Evolutionary conservation across 139 green algal species (phyloP).

Genomic region (Chlamydomonas incerta): DNA sequence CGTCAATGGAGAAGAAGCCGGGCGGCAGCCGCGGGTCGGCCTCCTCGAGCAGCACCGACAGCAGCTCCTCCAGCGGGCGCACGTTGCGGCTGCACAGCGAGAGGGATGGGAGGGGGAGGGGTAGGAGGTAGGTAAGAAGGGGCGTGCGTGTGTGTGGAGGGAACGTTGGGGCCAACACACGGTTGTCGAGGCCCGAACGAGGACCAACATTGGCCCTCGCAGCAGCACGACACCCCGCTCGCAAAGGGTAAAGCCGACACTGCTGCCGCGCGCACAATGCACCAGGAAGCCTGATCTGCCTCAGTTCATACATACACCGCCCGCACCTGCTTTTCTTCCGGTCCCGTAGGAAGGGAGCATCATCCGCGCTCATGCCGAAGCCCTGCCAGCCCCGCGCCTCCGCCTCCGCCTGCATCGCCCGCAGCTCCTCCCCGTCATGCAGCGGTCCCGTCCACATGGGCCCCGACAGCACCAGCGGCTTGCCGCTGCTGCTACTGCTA

Average conservation of each 20-base stretch:
- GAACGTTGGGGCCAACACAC: no score
- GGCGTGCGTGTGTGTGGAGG: no score
- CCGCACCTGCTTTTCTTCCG: constrained; percentile 19
- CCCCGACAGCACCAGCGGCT: constrained; percentile 54
- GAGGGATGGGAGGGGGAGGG: neutral
- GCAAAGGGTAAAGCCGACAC: no score
- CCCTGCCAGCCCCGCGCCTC: constrained; percentile 47
- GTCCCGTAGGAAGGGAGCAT: neutral
- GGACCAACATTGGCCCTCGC: no score
- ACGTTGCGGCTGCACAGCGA: constrained; percentile 9
- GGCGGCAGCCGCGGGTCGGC: constrained; percentile 52
- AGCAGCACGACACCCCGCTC: no score
- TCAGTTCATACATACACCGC: neutral
- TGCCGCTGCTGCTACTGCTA: neutral
- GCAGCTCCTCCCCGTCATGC: constrained; percentile 59
- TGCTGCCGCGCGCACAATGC: no score
- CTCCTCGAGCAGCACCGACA: constrained; percentile 54
- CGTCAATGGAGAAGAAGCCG: constrained; percentile 49
- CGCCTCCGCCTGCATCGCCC: constrained; percentile 50
- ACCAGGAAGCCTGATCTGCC: no score
- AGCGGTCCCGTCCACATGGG: constrained; percentile 70
- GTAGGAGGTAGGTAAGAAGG: neutral
- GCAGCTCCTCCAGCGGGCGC: constrained; percentile 44
- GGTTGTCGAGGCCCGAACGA: no score
- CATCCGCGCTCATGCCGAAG: neutral